Evolutionary conservation across 805 yeast species (phyloP).

Genomic region (Wickerhamiella lipophila): DNA sequence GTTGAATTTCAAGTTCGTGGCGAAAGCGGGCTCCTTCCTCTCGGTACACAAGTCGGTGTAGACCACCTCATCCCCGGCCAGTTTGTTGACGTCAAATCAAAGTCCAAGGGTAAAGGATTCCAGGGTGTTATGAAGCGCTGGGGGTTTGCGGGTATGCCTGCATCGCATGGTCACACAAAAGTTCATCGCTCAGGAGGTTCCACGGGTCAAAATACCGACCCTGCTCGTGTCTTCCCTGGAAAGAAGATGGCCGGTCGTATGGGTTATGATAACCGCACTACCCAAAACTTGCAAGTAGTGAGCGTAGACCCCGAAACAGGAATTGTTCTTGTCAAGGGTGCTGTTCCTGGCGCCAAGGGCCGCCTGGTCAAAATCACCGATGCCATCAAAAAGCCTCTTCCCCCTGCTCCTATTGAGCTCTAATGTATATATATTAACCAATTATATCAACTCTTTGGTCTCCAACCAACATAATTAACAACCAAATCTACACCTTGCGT

Average conservation of each 20-base stretch:
- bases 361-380: constrained; percentile 64
- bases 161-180: constrained; percentile 89
- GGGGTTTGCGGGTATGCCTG: constrained; percentile 77
- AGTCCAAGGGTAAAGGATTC: constrained; percentile 88
- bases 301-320: constrained; percentile 74
- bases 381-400: constrained; percentile 37
- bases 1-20: constrained; percentile 71
- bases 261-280: constrained; percentile 69
- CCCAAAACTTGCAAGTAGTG: constrained; percentile 61
- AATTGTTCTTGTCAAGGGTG: constrained; percentile 72
- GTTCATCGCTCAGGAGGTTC: constrained; percentile 97
- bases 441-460: too few relatives aligned
- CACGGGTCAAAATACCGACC: constrained; percentile 88
- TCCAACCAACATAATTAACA: neutral
- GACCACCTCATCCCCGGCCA: constrained; percentile 78
- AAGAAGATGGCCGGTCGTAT: constrained; percentile 97
- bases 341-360: constrained; percentile 81
- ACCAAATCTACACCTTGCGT: neutral
- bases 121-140: constrained; percentile 97
- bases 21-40: constrained; percentile 50
- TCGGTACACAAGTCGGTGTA: constrained; percentile 69
- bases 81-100: constrained; percentile 65
- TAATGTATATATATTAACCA: constrained; percentile 1
- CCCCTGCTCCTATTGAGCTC: constrained; percentile 8
- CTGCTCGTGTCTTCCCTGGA: constrained; percentile 93